Evolutionary conservation across 805 yeast species (phyloP).

Genomic region (Saturnispora besseyi): DNA sequence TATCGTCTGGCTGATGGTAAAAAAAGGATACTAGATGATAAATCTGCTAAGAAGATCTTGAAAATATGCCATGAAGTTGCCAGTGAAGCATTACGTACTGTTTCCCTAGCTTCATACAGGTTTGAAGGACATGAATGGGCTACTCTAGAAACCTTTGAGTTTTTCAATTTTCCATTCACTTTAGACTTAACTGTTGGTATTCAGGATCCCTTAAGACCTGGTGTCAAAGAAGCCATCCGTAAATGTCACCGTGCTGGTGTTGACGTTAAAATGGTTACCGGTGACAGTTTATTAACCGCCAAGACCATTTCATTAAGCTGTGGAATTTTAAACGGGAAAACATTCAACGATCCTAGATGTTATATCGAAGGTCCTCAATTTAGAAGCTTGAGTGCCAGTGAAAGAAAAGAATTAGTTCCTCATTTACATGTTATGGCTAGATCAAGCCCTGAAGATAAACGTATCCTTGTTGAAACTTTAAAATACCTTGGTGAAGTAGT

Average conservation of each 20-base stretch:
- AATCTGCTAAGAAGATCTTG: conserved; percentile 14
- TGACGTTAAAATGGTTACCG: conserved; percentile 95
- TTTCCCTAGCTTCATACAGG: conserved; percentile 79
- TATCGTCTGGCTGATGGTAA: conserved; percentile 3
- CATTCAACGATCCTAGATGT: conserved; percentile 42
- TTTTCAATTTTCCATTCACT: conserved; percentile 26
- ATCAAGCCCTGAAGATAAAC: conserved; percentile 92
- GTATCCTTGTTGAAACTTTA: conserved; percentile 74
- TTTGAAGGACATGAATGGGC: conserved; percentile 43
- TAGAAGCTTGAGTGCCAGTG: conserved; percentile 50
- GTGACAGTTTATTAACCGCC: conserved; percentile 90
- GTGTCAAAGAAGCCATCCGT: conserved; percentile 81
- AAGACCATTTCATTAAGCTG: conserved; percentile 83
- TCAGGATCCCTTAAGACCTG: conserved; percentile 87
- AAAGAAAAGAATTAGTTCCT: conserved; percentile 59
- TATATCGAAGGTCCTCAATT: conserved; percentile 93
- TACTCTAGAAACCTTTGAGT: conserved; percentile 2
- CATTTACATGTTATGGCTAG: conserved; percentile 79
- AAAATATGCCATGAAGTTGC: conserved; percentile 45
- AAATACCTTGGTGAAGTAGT: conserved; percentile 83
- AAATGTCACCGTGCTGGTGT: conserved; percentile 90
- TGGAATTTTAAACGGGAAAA: conserved; percentile 57
- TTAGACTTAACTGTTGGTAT: conserved; percentile 81
- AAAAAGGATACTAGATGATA: background rate
- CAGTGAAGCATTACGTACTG: conserved; percentile 72